phyloP scores from a whole-genome alignment of 305 asterid species.

The Fraxinus latifolia region DNA sequence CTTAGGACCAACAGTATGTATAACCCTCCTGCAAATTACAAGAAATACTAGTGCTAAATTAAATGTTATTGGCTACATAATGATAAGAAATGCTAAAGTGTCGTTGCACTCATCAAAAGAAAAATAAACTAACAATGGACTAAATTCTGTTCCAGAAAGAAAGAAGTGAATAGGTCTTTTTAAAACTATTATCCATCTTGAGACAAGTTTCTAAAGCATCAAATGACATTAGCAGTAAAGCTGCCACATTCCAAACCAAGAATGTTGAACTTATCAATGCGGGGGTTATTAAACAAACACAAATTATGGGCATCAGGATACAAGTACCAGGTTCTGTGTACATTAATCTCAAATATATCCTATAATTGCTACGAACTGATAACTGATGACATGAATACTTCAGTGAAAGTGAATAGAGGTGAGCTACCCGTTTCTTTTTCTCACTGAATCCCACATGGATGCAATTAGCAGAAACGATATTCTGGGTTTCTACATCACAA shows the following conservation, averaged over 20 bases:
- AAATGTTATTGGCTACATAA: neutral
- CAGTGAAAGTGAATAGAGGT: neutral
- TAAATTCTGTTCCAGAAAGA: too few relatives aligned
- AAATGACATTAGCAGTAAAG: too few relatives aligned
- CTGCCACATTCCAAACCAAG: too few relatives aligned
- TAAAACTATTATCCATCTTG: too few relatives aligned
- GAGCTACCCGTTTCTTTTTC: neutral
- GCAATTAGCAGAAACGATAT: neutral
- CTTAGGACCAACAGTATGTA: constrained; percentile 94
- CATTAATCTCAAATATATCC: constrained; percentile 1
- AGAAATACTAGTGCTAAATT: constrained; percentile 10
- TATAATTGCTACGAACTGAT: neutral
- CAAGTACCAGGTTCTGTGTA: neutral
- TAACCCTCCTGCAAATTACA: constrained; percentile 62
- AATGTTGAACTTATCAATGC: too few relatives aligned
- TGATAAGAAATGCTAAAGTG: neutral
- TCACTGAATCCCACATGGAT: neutral
- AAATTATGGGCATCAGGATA: neutral
- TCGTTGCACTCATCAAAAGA: too few relatives aligned
- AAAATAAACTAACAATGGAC: too few relatives aligned
- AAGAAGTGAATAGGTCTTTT: too few relatives aligned
- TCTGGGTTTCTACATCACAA: neutral
- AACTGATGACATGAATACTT: neutral
- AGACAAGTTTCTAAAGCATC: too few relatives aligned
- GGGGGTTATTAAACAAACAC: neutral